A percentile compares a stretch with the other conserved stretches of the same genome.
phyloP scores from a whole-genome alignment of 495 filamentous ascomycete genomes.

The Aspergillus nidulans region DNA sequence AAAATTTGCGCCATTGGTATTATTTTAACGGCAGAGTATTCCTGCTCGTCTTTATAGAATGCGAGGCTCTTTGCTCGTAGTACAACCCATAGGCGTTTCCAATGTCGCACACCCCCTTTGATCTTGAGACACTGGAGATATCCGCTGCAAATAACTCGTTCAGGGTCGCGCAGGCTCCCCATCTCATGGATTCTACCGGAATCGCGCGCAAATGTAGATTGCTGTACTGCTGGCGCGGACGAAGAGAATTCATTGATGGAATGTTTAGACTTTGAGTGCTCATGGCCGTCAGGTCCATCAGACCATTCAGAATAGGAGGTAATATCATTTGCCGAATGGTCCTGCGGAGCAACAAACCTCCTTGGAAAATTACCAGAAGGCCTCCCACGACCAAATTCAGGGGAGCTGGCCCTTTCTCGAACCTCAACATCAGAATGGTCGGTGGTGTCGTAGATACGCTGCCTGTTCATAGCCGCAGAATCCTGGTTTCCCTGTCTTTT shows the following conservation, averaged over 20 bases:
- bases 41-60: constrained; percentile 89
- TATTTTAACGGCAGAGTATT: constrained; percentile 84
- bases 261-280: constrained; percentile 26
- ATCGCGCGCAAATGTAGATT: constrained; percentile 42
- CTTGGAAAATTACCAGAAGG: constrained; percentile 26
- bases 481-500: constrained; percentile 45
- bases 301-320: constrained; percentile 90
- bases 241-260: constrained; percentile 31
- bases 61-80: constrained; percentile 82
- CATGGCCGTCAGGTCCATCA: constrained; percentile 48
- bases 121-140: constrained; percentile 82
- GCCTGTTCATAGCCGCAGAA: constrained; percentile 29
- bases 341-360: constrained; percentile 52
- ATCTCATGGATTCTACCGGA: constrained; percentile 52
- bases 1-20: constrained; percentile 76
- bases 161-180: constrained; percentile 56
- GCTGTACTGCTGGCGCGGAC: constrained; percentile 25
- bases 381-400: constrained; percentile 35
- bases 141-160: constrained; percentile 85
- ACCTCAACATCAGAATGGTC: constrained; percentile 38
- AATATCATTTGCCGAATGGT: constrained; percentile 85
- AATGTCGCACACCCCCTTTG: constrained; percentile 83
- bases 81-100: constrained; percentile 93
- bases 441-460: constrained; percentile 43
- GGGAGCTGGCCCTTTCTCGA: constrained; percentile 39